A percentile compares a stretch with the other conserved stretches of the same genome.
Evolutionary conservation across 768 basidiomycete species (phyloP).

Genomic region (Pleurotus ostreatus): DNA sequence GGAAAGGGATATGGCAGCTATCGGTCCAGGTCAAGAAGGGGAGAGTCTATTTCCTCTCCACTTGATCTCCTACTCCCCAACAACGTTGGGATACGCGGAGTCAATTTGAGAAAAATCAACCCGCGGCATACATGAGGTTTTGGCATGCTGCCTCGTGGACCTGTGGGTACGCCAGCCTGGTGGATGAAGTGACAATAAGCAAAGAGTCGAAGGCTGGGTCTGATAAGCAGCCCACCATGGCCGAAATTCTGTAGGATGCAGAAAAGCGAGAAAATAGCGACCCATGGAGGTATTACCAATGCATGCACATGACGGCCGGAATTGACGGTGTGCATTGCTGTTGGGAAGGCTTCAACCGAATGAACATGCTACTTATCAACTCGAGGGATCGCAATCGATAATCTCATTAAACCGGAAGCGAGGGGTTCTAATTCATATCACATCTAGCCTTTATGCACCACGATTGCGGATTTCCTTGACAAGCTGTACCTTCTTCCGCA

Average conservation of each 20-base stretch:
- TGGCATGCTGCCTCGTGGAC: constrained; percentile 1
- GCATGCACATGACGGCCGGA: background rate
- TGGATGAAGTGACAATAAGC: background rate
- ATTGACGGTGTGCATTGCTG: background rate
- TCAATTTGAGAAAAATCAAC: background rate
- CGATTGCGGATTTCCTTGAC: constrained; percentile 76
- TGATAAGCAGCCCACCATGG: background rate
- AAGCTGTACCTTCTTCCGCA: constrained; percentile 77
- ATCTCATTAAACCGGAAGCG: constrained; percentile 7
- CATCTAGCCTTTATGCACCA: constrained; percentile 45
- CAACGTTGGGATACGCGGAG: background rate
- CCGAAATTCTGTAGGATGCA: no score
- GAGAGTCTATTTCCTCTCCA: background rate
- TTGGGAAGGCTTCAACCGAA: no score
- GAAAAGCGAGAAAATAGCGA: no score
- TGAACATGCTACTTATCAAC: background rate
- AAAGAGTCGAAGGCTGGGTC: background rate
- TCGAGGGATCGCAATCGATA: constrained; percentile 8
- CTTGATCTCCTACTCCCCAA: background rate
- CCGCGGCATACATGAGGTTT: constrained; percentile 1
- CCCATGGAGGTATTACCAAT: background rate
- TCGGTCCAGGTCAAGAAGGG: background rate
- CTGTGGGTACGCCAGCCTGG: background rate
- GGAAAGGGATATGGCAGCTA: background rate
- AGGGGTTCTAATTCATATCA: constrained; percentile 6